These are phyloP conservation scores for Alectoria sarmentosa DNA, from an alignment of 495 filamentous ascomycete genomes.

Conservation along the genomic window DNA sequence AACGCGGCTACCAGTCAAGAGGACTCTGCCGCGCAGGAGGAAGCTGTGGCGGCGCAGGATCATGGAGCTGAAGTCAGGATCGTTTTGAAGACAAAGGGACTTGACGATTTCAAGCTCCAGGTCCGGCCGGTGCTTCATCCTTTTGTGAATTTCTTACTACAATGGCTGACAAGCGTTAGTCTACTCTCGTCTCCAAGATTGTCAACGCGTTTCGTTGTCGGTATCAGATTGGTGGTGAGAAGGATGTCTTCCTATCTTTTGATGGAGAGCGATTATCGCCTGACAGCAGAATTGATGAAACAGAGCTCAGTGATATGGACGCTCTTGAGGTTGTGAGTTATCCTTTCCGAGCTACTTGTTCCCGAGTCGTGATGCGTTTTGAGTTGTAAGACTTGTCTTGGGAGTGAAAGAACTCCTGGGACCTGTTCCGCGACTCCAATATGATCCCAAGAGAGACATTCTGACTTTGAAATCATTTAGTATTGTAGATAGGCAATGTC, in stretches of 20 bases:
- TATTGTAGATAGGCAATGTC: not conserved
- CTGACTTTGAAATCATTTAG: too few relatives aligned
- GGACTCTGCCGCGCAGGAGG: constrained; percentile 27
- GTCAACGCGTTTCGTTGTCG: constrained; percentile 44
- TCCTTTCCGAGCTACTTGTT: too few relatives aligned
- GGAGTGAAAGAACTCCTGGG: too few relatives aligned
- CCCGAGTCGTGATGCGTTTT: too few relatives aligned
- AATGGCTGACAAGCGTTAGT: constrained; percentile 29
- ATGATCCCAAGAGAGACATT: too few relatives aligned
- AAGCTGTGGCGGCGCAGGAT: constrained; percentile 25
- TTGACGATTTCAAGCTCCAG: constrained; percentile 49
- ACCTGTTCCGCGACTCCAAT: too few relatives aligned
- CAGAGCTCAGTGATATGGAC: constrained; percentile 77
- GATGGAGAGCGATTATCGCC: constrained; percentile 72
- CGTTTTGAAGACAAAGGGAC: constrained; percentile 50
- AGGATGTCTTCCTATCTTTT: constrained; percentile 58
- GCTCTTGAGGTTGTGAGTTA: constrained; percentile 61
- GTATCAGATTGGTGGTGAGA: constrained; percentile 39
- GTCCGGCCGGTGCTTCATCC: constrained; percentile 43
- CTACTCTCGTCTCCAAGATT: constrained; percentile 48
- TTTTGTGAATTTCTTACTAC: constrained; percentile 6
- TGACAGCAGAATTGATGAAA: constrained; percentile 53
- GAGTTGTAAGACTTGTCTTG: too few relatives aligned
- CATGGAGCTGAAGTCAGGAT: constrained; percentile 43
- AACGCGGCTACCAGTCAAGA: constrained; percentile 24